Evolutionary conservation across 768 basidiomycete species (phyloP), one percentile per base, ranked within the genome.

Genomic region (Stropharia rugosoannulata): DNA sequence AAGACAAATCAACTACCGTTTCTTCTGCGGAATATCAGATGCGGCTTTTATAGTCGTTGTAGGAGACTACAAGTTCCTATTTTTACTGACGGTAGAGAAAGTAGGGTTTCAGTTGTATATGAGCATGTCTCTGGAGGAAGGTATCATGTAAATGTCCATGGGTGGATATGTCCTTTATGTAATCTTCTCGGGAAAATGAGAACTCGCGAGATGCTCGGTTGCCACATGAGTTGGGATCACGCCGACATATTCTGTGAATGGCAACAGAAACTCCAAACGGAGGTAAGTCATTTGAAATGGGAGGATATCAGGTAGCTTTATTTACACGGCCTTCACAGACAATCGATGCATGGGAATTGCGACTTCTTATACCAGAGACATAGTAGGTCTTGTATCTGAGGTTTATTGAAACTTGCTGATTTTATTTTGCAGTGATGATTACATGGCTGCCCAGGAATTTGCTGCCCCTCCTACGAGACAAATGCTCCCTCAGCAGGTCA

Each of bases 1-100:
- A 36, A 49, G 15, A 49, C 35, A 22, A 49, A 49, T 9, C 70
- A 69, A 50, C 73, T 86, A 5, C 86, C 86, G 0, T 88, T 87
- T 62, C 69, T 85, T 22, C 69, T 64, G 35, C 79, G 82, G 12
- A 83, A 81, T 59, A 61, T 88, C 10, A 71, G 74, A n/a, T 61
- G 44, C 2, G 80, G 80, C 2, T 88, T 87, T 62, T 59, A 51
- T 16, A 41, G 57, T 18, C 71, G 71, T 18, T 87, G 84, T 62
- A 58, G 49, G 39, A 57, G 51, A 36, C 59, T 68, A n/a, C 70
- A 72, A 10, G 63, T 85, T 25, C 68, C 71, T 4, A 90, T 69
- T 18, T 49, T 62, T 42, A 58, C 65, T 41, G 51, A 56, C 44
- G 62, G 56, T 59, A 51, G 37, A 58, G n/a, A 38, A 41, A 62